Conservation (phyloP, 345 rosid genomes). For the Pistacia integerrima region DNA sequence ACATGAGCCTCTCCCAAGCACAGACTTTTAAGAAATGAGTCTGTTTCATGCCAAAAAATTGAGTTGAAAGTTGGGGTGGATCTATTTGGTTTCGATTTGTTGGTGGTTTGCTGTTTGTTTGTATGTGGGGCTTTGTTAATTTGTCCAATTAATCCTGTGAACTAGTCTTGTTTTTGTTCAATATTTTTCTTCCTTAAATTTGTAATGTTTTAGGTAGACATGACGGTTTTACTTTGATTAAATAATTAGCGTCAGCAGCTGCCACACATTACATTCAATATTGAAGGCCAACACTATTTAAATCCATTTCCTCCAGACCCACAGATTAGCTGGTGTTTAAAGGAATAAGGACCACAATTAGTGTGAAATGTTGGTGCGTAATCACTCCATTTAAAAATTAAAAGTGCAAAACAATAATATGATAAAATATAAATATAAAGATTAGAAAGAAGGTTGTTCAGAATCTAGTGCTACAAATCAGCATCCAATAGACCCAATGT, state of each 20-base stretch:
- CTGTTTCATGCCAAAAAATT: neutral
- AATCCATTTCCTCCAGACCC: neutral
- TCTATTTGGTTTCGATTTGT: constrained; percentile 28
- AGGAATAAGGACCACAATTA: neutral
- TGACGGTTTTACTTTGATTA: neutral
- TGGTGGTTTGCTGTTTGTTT: constrained; percentile 31
- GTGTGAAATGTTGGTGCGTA: neutral
- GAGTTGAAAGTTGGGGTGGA: constrained; percentile 19
- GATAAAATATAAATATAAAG: neutral
- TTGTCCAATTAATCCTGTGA: constrained; percentile 21
- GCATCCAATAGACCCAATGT: neutral
- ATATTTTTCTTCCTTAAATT: constrained; percentile 9
- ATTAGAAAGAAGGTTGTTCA: neutral
- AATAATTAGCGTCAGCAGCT: neutral
- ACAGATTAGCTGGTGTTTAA: neutral
- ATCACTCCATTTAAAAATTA: neutral
- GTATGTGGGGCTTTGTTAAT: constrained; percentile 25
- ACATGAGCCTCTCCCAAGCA: constrained; percentile 68
- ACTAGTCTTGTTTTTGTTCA: constrained; percentile 17
- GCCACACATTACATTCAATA: too few species aligned
- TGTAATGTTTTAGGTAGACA: neutral
- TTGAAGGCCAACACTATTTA: neutral
- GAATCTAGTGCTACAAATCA: neutral
- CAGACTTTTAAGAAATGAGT: constrained; percentile 42
- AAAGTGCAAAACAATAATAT: too few species aligned